Base-by-base conservation (phyloP, 176 grass and related monocot genomes). In the Oryza punctata region DNA sequence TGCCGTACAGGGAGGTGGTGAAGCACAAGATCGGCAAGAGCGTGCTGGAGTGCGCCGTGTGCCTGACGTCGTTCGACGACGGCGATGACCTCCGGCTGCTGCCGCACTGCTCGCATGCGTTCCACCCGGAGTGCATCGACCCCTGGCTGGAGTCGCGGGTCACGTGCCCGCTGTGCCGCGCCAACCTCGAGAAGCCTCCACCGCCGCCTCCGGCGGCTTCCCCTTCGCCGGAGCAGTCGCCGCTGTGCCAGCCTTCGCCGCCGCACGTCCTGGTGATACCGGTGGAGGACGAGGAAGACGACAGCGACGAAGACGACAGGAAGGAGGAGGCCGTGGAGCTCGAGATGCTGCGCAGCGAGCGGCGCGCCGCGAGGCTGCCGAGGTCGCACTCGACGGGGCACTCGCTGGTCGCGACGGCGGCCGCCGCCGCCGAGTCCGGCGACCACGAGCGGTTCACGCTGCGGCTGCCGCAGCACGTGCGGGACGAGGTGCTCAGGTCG, bases 41-140 rank as follows among this genome's bases (percentile, higher is more conserved):
- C 35, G 85, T 80, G 69, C 89, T 98, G 0, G 96, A 98, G 84
- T 99, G 97, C 81, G 91, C 97, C 7, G 97, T 99, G 69, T 99
- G 97, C 82, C 85, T 99, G 16, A 96, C 88, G 45, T 71, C 85
- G 85, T 99, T 99, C 71, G 91, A 96, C 77, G 93, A 96, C 69
- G 88, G 80, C 21, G 97, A 99, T 78, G 89, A 80, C 6, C 93
- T 99, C 29, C 93, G 86, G 33, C 89, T 99, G 47, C 89, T 99
- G 1, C 93, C 97, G 8, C 92, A 90, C 74, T 99, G 97, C 70
- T 90, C 83, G 7, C 97, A 99, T 82, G 97, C 85, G 12, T 99
- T 99, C 86, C 97, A 99, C 85, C 80, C 90, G 0, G 97, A 99
- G 7, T 99, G 97, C 85, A 96, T 99, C 77, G 91, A 96, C 29